Evolutionary conservation across 2,329 filamentous ascomycete species (phyloP).

Genomic region (Paracoccidioides brasiliensis): DNA sequence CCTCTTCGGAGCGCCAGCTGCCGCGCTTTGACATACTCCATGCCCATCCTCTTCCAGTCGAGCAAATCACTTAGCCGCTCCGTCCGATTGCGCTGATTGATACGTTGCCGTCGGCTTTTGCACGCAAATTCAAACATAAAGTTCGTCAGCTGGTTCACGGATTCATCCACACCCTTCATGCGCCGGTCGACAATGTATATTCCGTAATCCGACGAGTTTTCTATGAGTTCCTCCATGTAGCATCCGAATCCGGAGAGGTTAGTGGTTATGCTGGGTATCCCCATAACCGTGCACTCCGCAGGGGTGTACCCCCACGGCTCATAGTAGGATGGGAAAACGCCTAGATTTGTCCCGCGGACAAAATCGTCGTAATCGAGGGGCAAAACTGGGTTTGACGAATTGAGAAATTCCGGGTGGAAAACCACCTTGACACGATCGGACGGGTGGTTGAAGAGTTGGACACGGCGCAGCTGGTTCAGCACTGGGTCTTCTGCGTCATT

Average conservation of each 20-base stretch:
- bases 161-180: conserved; percentile 91
- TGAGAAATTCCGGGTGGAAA: conserved; percentile 96
- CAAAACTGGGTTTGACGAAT: conserved; percentile 86
- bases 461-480: conserved; percentile 86
- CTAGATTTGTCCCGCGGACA: conserved; percentile 88
- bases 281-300: conserved; percentile 97
- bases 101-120: conserved; percentile 91
- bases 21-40: conserved; percentile 97
- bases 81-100: conserved; percentile 96
- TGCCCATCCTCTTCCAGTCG: conserved; percentile 98
- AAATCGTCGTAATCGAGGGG: conserved; percentile 98
- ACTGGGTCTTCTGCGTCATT: conserved; percentile 90
- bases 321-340: conserved; percentile 95
- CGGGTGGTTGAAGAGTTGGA: conserved; percentile 93
- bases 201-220: conserved; percentile 94
- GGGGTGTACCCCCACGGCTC: conserved; percentile 99
- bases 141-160: conserved; percentile 83
- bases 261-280: conserved; percentile 93
- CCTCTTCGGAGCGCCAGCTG: conserved; percentile 74
- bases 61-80: conserved; percentile 88
- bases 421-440: conserved; percentile 92
- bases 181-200: conserved; percentile 98
- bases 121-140: conserved; percentile 88
- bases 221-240: conserved; percentile 98
- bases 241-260: conserved; percentile 96